phyloP scores from a whole-genome alignment of 108 stramenopile genomes.

The Epithemia pelagica region DNA sequence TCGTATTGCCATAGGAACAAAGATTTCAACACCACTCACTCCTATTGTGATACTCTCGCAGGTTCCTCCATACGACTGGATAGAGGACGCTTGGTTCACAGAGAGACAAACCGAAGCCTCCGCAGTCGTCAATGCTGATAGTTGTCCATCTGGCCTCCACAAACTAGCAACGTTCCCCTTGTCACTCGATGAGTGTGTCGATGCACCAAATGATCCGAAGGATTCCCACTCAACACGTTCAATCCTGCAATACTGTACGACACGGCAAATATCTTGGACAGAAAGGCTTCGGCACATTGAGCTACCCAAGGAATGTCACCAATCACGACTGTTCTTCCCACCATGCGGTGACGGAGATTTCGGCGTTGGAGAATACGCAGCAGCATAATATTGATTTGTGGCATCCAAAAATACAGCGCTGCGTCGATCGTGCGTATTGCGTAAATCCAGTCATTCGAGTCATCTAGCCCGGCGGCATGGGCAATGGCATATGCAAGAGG shows the following conservation, averaged over 20 bases:
- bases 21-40: too few relatives aligned
- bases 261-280: constrained; percentile 69
- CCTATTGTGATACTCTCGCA: constrained; percentile 78
- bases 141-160: constrained; percentile 83
- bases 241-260: constrained; percentile 69
- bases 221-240: constrained; percentile 64
- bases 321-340: constrained; percentile 73
- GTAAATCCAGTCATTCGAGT: constrained; percentile 11
- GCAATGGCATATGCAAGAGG: constrained; percentile 48
- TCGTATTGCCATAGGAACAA: too few relatives aligned
- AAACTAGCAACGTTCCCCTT: constrained; percentile 62
- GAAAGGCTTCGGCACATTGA: constrained; percentile 68
- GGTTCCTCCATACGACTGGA: constrained; percentile 57
- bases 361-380: constrained; percentile 57
- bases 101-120: constrained; percentile 62
- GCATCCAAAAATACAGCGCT: constrained; percentile 65
- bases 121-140: constrained; percentile 63
- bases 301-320: constrained; percentile 76
- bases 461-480: constrained; percentile 25
- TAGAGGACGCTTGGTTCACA: constrained; percentile 72
- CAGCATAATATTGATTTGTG: constrained; percentile 58
- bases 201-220: constrained; percentile 78
- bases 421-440: constrained; percentile 52
- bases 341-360: constrained; percentile 60
- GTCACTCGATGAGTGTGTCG: constrained; percentile 55